A percentile compares a stretch with the other conserved stretches of the same genome.
Conservation (phyloP, 148 eudicot genomes). For the Hydrangea macrophylla region DNA sequence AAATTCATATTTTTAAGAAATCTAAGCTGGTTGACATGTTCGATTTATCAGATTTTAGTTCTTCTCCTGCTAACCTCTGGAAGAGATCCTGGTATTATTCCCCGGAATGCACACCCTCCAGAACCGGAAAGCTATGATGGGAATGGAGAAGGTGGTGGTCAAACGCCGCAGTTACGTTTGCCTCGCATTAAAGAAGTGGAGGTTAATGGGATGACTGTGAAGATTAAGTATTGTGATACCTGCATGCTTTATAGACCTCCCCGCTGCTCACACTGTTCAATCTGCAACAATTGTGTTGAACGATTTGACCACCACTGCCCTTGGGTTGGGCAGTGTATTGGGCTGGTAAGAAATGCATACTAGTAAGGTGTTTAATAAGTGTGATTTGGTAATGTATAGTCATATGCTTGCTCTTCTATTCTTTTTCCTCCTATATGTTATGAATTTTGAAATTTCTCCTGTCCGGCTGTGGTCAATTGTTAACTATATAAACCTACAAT, state of each 20-base stretch:
- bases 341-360: conserved; percentile 64
- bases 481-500: no score
- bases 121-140: conserved; percentile 89
- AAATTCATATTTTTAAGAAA: neutral
- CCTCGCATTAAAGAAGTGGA: conserved; percentile 96
- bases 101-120: conserved; percentile 95
- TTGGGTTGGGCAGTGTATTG: conserved; percentile 99
- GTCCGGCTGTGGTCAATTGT: no score
- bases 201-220: conserved; percentile 88
- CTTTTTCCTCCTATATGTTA: neutral
- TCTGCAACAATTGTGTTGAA: conserved; percentile 97
- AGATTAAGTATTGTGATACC: conserved; percentile 95
- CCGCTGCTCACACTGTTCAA: conserved; percentile 98
- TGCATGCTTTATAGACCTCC: conserved; percentile 99
- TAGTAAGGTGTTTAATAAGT: neutral
- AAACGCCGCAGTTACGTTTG: conserved; percentile 87
- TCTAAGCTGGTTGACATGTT: conserved; percentile 11
- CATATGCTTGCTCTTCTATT: conserved; percentile 7
- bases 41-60: conserved; percentile 62
- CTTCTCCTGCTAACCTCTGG: conserved; percentile 88
- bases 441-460: neutral
- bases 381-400: neutral
- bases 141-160: conserved; percentile 68
- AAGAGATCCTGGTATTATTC: conserved; percentile 98
- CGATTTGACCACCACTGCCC: conserved; percentile 99